Conservation (phyloP, 1,284 basidiomycete species). For the Trametes polyzona region DNA sequence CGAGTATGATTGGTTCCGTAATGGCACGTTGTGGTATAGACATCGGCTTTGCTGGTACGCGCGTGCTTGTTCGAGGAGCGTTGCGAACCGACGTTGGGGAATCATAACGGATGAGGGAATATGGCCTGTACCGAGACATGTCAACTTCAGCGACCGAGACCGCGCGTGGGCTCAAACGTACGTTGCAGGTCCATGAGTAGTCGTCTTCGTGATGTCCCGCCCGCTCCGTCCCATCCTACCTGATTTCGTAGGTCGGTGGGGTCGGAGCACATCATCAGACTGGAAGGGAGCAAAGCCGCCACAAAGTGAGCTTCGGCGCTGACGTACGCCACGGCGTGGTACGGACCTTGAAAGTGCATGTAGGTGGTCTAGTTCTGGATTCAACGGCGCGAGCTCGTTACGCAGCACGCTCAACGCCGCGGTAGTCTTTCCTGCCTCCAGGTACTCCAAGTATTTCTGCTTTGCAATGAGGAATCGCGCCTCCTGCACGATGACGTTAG, state of each 20-base stretch:
- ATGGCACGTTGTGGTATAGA: slow-evolving; percentile 78
- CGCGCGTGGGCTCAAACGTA: slow-evolving; percentile 47
- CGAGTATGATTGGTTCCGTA: slow-evolving; percentile 66
- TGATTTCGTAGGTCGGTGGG: slow-evolving; percentile 82
- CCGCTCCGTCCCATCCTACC: slow-evolving; percentile 90
- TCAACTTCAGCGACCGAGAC: slow-evolving; percentile 7
- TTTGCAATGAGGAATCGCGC: slow-evolving; percentile 88
- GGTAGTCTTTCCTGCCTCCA: slow-evolving; percentile 84
- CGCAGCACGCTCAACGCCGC: slow-evolving; percentile 86
- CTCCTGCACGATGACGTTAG: slow-evolving; percentile 51
- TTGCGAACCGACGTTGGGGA: slow-evolving; percentile 85
- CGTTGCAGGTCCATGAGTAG: slow-evolving; percentile 86
- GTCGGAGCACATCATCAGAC: slow-evolving; percentile 89
- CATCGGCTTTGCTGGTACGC: slow-evolving; percentile 79
- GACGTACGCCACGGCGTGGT: neutral
- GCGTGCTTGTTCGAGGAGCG: slow-evolving; percentile 87
- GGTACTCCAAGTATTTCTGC: slow-evolving; percentile 96
- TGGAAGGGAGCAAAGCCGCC: slow-evolving; percentile 34
- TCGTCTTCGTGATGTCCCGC: slow-evolving; percentile 75
- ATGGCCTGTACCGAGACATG: slow-evolving; percentile 63
- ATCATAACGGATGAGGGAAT: slow-evolving; percentile 93
- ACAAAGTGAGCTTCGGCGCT: neutral
- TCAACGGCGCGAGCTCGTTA: slow-evolving; percentile 83
- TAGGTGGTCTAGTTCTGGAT: slow-evolving; percentile 76
- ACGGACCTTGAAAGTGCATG: slow-evolving; percentile 83